Conservation (phyloP, 1,284 basidiomycete species). For the Boletus austroedulis region DNA sequence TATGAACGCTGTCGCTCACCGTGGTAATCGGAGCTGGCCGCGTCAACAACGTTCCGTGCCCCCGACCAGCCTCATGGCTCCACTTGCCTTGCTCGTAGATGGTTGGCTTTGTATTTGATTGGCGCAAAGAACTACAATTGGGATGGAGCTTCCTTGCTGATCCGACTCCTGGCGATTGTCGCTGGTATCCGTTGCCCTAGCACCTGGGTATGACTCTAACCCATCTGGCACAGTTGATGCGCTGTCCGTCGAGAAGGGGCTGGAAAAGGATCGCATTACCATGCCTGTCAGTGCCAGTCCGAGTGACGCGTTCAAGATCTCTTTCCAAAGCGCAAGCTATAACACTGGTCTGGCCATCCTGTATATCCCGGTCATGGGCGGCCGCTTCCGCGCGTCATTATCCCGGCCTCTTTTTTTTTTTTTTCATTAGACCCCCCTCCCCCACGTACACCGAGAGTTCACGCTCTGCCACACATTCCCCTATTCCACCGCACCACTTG, state of each 20-base stretch:
- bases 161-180: constrained; percentile 33
- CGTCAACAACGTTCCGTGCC: constrained; percentile 15
- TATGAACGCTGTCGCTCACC: constrained; percentile 23
- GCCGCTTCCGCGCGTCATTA: constrained; percentile 18
- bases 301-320: constrained; percentile 8
- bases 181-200: constrained; percentile 21
- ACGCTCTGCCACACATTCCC: constrained; percentile 7
- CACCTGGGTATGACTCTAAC: constrained; percentile 25
- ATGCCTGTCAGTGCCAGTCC: constrained; percentile 1
- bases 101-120: constrained; percentile 16
- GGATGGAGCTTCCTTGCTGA: constrained; percentile 25
- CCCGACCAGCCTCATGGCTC: constrained; percentile 1
- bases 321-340: constrained; percentile 2
- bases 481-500: constrained; percentile 17
- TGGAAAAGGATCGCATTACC: constrained; percentile 4
- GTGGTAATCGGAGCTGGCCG: constrained; percentile 25
- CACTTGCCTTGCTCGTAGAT: not conserved
- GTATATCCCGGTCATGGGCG: constrained; percentile 15
- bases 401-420: constrained; percentile 1
- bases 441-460: constrained; percentile 6
- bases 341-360: constrained; percentile 18
- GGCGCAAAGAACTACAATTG: constrained; percentile 12
- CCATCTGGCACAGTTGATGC: constrained; percentile 1
- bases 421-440: constrained; percentile 1
- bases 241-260: not conserved